A percentile compares a stretch with the other conserved stretches of the same genome.
phyloP scores from a whole-genome alignment of 345 rosid species.

The Triadica sebifera region DNA sequence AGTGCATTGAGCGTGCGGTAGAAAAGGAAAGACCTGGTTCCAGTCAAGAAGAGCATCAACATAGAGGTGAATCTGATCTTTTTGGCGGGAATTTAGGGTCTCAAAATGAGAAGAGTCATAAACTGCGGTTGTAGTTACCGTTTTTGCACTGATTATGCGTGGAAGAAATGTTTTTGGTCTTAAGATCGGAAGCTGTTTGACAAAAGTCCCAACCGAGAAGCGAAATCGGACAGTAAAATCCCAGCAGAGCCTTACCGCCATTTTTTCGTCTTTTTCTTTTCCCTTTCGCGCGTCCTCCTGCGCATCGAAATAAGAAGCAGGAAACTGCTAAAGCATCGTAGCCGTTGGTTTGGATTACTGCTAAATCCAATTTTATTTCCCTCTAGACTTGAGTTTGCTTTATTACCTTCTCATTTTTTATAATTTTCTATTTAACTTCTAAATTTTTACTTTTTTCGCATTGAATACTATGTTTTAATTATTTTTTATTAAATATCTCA shows the following conservation, averaged over 20 bases:
- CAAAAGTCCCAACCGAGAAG: conserved; percentile 50
- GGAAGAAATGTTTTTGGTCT: conserved; percentile 20
- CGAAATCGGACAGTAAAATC: conserved; percentile 19
- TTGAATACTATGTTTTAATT: no score
- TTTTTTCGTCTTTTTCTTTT: conserved; percentile 11
- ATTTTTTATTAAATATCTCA: no score
- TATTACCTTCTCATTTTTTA: no score
- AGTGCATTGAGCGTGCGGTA: neutral
- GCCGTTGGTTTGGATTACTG: no score
- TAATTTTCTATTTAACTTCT: no score
- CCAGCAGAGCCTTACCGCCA: conserved; percentile 31
- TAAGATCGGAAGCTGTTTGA: conserved; percentile 60
- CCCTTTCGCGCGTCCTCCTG: neutral
- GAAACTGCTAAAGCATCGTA: no score
- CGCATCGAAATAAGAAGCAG: neutral
- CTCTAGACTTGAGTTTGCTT: no score
- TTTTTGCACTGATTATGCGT: conserved; percentile 14
- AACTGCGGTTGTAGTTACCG: conserved; percentile 14
- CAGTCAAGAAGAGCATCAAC: conserved; percentile 71
- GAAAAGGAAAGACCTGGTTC: conserved; percentile 65
- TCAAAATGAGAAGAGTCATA: conserved; percentile 36
- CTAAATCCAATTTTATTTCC: no score
- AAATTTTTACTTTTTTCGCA: no score
- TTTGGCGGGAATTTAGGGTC: conserved; percentile 50
- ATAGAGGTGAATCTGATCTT: conserved; percentile 60